Evolutionary conservation across 495 filamentous ascomycete genomes (phyloP).

Genomic region (Aspergillus asperescens): DNA sequence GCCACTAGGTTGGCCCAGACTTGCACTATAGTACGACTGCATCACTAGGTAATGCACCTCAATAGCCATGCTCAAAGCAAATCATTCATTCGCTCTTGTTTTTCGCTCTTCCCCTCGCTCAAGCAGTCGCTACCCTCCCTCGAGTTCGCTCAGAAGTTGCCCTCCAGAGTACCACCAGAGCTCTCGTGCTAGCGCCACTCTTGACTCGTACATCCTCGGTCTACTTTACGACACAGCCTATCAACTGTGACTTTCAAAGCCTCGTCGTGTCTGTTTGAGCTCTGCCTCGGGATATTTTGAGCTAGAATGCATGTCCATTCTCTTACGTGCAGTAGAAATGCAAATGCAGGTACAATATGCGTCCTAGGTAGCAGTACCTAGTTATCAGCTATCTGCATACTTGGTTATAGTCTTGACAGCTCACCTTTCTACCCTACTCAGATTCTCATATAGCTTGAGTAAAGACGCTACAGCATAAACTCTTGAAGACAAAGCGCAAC

Average conservation of each 20-base stretch:
- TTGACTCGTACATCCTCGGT: not conserved
- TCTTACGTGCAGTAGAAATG: not conserved
- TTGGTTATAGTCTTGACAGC: no score
- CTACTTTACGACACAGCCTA: not conserved
- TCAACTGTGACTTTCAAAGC: not conserved
- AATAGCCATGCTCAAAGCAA: constrained; percentile 3
- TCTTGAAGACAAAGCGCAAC: no score
- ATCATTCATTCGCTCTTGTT: constrained; percentile 8
- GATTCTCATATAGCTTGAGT: no score
- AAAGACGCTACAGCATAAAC: no score
- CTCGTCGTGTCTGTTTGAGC: not conserved
- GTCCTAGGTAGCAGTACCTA: not conserved
- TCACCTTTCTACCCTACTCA: no score
- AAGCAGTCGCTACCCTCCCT: no score
- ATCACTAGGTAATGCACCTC: constrained; percentile 16
- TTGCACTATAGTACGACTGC: no score
- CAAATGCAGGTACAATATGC: not conserved
- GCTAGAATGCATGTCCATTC: not conserved
- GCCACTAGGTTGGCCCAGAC: constrained; percentile 1
- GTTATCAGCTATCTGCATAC: no score
- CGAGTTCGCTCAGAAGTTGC: no score
- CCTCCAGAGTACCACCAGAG: no score
- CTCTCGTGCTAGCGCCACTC: no score
- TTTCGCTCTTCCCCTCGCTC: not conserved
- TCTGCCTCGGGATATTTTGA: not conserved